Conservation (phyloP, 108 stramenopile species). For the Nitzschia putrida region DNA sequence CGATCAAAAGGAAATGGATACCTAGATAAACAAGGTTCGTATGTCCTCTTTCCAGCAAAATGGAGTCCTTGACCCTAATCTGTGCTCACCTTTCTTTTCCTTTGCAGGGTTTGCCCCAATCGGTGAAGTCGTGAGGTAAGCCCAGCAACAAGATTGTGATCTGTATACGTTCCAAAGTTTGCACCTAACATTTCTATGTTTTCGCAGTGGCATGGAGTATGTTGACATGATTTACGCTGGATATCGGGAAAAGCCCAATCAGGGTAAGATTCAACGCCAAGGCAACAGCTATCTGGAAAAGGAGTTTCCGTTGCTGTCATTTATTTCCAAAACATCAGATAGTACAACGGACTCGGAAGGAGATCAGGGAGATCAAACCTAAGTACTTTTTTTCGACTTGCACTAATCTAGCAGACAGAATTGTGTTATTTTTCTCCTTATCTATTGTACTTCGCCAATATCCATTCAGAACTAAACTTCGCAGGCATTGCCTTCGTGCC, state of each 20-base stretch:
- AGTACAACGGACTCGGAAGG: not conserved
- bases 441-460: conserved; percentile 29
- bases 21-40: conserved; percentile 68
- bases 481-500: conserved; percentile 29
- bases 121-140: conserved; percentile 59
- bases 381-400: not conserved
- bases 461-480: conserved; percentile 51
- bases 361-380: not conserved
- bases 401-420: too few species aligned
- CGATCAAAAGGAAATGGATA: conserved; percentile 59
- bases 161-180: too few species aligned
- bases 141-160: too few species aligned
- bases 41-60: not conserved
- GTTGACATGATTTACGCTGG: conserved; percentile 71
- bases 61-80: too few species aligned
- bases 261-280: conserved; percentile 54
- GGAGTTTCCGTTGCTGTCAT: conserved; percentile 67
- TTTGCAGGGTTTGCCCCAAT: conserved; percentile 68
- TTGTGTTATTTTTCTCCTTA: too few species aligned
- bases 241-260: conserved; percentile 71
- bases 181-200: not conserved
- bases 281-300: conserved; percentile 69
- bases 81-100: too few species aligned
- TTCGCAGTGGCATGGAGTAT: conserved; percentile 65
- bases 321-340: conserved; percentile 32